Conservation (phyloP, 495 filamentous ascomycete genomes). For the Pseudevernia furfuracea region DNA sequence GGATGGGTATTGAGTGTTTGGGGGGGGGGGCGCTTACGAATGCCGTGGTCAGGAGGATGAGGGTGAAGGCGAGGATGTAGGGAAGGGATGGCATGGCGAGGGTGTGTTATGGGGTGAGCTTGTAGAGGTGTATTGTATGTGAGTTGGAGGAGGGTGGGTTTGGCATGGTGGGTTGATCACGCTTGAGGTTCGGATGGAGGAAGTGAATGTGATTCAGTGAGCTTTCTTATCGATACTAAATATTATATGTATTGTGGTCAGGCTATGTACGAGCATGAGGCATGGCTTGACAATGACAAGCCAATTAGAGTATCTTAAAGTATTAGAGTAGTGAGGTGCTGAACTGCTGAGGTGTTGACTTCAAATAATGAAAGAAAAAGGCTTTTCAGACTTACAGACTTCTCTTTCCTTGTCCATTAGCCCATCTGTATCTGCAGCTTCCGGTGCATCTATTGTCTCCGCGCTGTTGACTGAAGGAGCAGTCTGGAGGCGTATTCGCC, state of each 20-base stretch:
- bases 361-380: neutral
- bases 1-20: neutral
- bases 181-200: neutral
- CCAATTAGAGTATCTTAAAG: too few relatives aligned
- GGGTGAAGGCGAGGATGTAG: conserved; percentile 10
- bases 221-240: neutral
- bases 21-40: conserved; percentile 9
- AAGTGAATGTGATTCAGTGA: neutral
- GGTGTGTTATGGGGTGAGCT: neutral
- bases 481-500: neutral
- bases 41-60: conserved; percentile 9
- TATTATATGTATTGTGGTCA: too few relatives aligned
- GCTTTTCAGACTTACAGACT: neutral
- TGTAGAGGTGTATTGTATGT: neutral
- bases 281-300: neutral
- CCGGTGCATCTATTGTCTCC: neutral
- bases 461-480: neutral
- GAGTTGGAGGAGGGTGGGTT: neutral
- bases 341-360: neutral
- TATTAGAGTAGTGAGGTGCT: too few relatives aligned
- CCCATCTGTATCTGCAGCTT: too few relatives aligned
- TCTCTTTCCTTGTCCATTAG: neutral
- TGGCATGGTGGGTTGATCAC: neutral
- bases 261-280: too few relatives aligned
- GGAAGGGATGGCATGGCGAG: conserved; percentile 6